A percentile compares a stretch with the other conserved stretches of the same genome.
Conservation (phyloP, 1,284 basidiomycete species). For the Paramarasmius palmivorus region DNA sequence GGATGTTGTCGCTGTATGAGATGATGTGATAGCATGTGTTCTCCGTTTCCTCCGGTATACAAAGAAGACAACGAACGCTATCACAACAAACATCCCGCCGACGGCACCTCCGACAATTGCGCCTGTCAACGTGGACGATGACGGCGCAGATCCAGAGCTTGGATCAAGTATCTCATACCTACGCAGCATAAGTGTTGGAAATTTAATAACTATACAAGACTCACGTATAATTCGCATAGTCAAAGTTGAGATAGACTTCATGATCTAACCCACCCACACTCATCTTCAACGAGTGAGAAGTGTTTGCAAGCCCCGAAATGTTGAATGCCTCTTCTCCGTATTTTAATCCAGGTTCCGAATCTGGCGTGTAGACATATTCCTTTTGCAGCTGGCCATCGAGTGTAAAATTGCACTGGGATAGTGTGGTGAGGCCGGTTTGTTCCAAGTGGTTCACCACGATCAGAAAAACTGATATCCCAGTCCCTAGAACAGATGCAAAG, state of each 20-base stretch:
- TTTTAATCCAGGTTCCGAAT: neutral
- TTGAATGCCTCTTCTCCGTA: neutral
- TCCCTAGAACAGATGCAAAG: neutral
- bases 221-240: constrained; percentile 9
- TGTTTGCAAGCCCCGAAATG: neutral
- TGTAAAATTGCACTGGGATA: constrained; percentile 6
- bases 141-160: neutral
- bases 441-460: neutral
- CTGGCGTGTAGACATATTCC: neutral
- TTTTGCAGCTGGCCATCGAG: neutral
- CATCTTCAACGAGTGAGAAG: neutral
- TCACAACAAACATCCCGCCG: neutral
- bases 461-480: neutral
- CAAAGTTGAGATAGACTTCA: constrained; percentile 1
- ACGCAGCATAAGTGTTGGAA: too few relatives aligned
- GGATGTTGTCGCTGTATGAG: too few relatives aligned
- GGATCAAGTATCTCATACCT: neutral
- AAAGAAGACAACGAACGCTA: neutral
- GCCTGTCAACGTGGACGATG: neutral
- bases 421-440: neutral
- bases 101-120: neutral
- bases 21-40: neutral
- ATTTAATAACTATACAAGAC: neutral
- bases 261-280: neutral
- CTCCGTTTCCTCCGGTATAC: neutral